Conservation (phyloP, 2,329 filamentous ascomycete species). For the Rutstroemia sp. region DNA sequence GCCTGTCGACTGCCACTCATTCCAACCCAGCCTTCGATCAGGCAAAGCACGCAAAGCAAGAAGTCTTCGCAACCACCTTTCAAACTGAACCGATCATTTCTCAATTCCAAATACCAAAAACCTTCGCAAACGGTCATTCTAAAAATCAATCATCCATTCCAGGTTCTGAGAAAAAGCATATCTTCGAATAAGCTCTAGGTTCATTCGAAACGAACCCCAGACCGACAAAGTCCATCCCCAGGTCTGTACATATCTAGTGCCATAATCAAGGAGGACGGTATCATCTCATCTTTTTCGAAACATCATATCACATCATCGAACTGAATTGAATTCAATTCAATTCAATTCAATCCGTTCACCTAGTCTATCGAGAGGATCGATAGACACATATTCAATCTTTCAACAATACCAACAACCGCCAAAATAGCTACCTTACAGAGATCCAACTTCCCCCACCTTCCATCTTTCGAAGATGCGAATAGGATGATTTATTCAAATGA, state of each 20-base stretch:
- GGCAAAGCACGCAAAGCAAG: too few relatives aligned
- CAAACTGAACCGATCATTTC: too few relatives aligned
- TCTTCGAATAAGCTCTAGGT: background rate
- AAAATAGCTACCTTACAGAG: slow-evolving; percentile 28
- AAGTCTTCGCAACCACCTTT: too few relatives aligned
- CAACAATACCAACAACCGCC: slow-evolving; percentile 15
- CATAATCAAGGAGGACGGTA: background rate
- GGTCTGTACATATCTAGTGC: background rate
- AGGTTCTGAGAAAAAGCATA: too few relatives aligned
- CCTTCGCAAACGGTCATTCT: too few relatives aligned
- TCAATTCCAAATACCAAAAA: too few relatives aligned
- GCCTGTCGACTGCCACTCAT: too few relatives aligned
- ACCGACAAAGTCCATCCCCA: background rate
- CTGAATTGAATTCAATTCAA: background rate
- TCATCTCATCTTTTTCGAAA: slow-evolving; percentile 1
- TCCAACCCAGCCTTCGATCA: too few relatives aligned
- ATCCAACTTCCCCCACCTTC: slow-evolving; percentile 15
- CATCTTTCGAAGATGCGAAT: slow-evolving; percentile 26
- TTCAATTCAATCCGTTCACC: background rate
- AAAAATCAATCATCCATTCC: too few relatives aligned
- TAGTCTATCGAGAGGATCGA: background rate
- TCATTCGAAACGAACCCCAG: background rate
- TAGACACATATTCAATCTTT: background rate
- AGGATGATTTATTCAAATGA: slow-evolving; percentile 19
- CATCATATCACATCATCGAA: background rate